These are phyloP conservation scores for Nakazawaea anatomiae DNA, from an alignment of 805 yeast species.

Conservation along the genomic window DNA sequence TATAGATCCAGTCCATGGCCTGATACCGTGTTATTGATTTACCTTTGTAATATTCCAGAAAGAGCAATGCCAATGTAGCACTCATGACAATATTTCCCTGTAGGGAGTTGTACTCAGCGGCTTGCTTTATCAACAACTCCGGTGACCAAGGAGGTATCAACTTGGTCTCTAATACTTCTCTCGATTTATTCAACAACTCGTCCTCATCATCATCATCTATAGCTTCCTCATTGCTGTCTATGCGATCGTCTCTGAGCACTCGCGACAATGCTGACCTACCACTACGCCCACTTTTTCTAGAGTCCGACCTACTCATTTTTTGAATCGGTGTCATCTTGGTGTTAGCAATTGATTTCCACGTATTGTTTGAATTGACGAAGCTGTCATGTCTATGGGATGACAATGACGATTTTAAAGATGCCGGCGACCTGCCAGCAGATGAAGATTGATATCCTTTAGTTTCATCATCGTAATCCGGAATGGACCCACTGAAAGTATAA, in stretches of 20 bases:
- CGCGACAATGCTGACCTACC: conserved; percentile 24
- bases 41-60: conserved; percentile 34
- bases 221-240: conserved; percentile 5
- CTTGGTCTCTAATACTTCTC: background rate
- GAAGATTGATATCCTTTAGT: conserved; percentile 11
- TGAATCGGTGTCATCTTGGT: conserved; percentile 6
- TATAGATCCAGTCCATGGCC: conserved; percentile 49
- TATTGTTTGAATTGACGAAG: background rate
- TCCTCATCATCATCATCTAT: conserved; percentile 12
- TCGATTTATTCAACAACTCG: conserved; percentile 5
- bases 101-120: conserved; percentile 45
- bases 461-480: conserved; percentile 29
- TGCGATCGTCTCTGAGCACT: conserved; percentile 15
- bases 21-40: conserved; percentile 19
- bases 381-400: conserved; percentile 11
- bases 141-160: conserved; percentile 51
- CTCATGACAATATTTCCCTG: conserved; percentile 65
- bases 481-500: conserved; percentile 24
- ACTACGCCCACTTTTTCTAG: conserved; percentile 18
- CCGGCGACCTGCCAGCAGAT: conserved; percentile 11
- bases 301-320: conserved; percentile 15
- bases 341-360: conserved; percentile 5
- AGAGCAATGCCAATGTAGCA: conserved; percentile 50
- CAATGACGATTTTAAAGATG: conserved; percentile 11
- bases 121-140: conserved; percentile 39